Evolutionary conservation across 2,329 filamentous ascomycete species (phyloP), one percentile per base, ranked within the genome.

Genomic region (Mycogone perniciosa): DNA sequence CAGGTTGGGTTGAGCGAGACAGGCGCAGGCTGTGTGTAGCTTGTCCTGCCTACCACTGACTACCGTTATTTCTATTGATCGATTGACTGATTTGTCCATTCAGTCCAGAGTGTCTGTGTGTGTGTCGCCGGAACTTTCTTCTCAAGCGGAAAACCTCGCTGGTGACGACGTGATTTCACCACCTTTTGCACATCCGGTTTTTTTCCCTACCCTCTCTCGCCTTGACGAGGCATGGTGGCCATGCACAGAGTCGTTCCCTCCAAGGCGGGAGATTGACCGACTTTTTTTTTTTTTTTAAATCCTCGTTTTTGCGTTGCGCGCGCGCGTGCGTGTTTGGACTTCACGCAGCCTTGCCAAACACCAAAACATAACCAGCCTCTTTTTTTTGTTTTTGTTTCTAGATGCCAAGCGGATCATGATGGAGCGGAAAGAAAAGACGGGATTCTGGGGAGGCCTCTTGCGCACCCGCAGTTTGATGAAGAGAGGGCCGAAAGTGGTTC

Each of bases 401-500:
- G 31, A 26, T 33, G n/a, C 42, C 13, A 13, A 20, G 20, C 20
- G 20, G 20, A 20, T 54, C 56, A 62, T 58, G 56, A 68, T 67
- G 67, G 61, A 67, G 38, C 67, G 46, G 61, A 62, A 57, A 47
- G 69, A 70, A 58, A 73, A 73, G 64, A 74, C 71, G 58, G 66
- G 71, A 44, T 74, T 79, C 54, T 75, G 71, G 72, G 67, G 69
- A 31, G 68, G 67, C 53, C 64, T 82, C 50, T 70, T 81, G 57
- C 73, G 76, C 55, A 73, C 67, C 54, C 71, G 71, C 54, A 76
- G 72, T 62, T 66, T 68, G 48, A 67, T 71, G 9, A 49, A 38
- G 44, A 48, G 56, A 51, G 45, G 52, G 38, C 42, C 52, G 6
- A 52, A 50, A 39, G 33, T 52, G 45, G 42, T 54, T 45, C 49